Base-by-base conservation (phyloP, 2,329 filamentous ascomycete species). In the Domatiomyces catenatus region DNA sequence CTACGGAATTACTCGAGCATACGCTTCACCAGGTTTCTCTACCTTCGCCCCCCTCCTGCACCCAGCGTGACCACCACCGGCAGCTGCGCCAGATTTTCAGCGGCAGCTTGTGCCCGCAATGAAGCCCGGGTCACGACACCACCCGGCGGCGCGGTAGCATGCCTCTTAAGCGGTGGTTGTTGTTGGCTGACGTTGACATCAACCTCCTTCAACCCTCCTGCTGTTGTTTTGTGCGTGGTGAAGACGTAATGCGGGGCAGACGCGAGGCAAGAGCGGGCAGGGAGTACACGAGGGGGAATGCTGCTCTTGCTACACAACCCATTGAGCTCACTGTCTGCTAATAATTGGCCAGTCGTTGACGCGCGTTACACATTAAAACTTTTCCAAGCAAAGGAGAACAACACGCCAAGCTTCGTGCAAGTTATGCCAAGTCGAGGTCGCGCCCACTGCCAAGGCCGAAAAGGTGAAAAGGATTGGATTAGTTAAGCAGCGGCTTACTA, bases 111-210 rank as follows among this genome's bases (percentile, higher is more conserved):
- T 46, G 7, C 50, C 48, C 8, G 45, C 51, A 42, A 48, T 58
- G 46, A 49, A 51, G 55, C 46, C 17, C 53, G 44, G n/a, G 49
- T 42, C 22, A 47, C 15, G 46, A 55, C 55, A 47, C 53, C 52
- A 57, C 48, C n/a, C 53, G 52, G 52, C 28, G 54, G 54, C 5
- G 56, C 50, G 7, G 56, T 58, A 8, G 56, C 56, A 45, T 58
- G 56, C 47, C 56, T 46, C 45, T 58, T 58, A 32, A 58, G 48
- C 32, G 56, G 56, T 42, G 52, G 54, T 12, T 54, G 52, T 24
- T 24, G 22, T 24, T 24, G 22, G 22, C 22, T 24, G 60, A 71
- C 66, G 62, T 72, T 72, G 60, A 71, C 58, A 64, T 76, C 69
- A 67, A 74, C 66, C 67, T 76, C 71, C 66, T 71, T 51, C 43